A percentile compares a stretch with the other conserved stretches of the same genome.
phyloP scores from a whole-genome alignment of 2,329 filamentous ascomycete genomes.

The Stachybotrys chartarum region DNA sequence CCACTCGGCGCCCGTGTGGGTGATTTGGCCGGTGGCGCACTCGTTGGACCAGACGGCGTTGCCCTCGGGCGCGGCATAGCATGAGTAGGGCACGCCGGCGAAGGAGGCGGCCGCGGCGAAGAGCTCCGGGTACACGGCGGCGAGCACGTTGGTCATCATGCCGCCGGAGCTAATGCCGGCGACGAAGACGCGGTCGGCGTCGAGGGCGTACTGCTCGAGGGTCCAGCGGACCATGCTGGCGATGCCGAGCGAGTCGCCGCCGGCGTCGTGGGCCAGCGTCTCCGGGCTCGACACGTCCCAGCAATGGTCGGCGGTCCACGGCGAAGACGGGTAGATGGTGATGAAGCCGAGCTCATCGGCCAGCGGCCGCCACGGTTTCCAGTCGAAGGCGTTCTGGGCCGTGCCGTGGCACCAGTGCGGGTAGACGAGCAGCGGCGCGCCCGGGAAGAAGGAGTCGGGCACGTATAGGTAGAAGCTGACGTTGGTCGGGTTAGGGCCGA shows the following conservation, averaged over 20 bases:
- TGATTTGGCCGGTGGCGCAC: conserved; percentile 21
- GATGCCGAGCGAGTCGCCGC: conserved; percentile 44
- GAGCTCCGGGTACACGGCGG: conserved; percentile 44
- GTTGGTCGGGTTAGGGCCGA: conserved; percentile 34
- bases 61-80: conserved; percentile 33
- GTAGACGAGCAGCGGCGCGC: conserved; percentile 46
- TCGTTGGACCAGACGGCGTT: conserved; percentile 38
- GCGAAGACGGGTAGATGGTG: conserved; percentile 31
- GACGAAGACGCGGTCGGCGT: conserved; percentile 40
- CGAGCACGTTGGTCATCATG: conserved; percentile 50
- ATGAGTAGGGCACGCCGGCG: conserved; percentile 35
- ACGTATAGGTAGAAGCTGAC: conserved; percentile 47
- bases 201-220: conserved; percentile 35
- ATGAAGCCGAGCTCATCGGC: conserved; percentile 49
- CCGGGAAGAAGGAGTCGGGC: conserved; percentile 30
- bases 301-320: conserved; percentile 36
- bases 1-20: conserved; percentile 24
- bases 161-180: conserved; percentile 44
- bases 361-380: conserved; percentile 44
- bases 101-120: conserved; percentile 43
- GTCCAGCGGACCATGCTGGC: conserved; percentile 47
- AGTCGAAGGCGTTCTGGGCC: conserved; percentile 39
- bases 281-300: conserved; percentile 51
- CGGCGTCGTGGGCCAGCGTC: conserved; percentile 40
- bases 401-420: conserved; percentile 52